Evolutionary conservation across 2,329 filamentous ascomycete genomes (phyloP), one percentile per base, ranked within the genome.

Genomic region (Phoma sp.): DNA sequence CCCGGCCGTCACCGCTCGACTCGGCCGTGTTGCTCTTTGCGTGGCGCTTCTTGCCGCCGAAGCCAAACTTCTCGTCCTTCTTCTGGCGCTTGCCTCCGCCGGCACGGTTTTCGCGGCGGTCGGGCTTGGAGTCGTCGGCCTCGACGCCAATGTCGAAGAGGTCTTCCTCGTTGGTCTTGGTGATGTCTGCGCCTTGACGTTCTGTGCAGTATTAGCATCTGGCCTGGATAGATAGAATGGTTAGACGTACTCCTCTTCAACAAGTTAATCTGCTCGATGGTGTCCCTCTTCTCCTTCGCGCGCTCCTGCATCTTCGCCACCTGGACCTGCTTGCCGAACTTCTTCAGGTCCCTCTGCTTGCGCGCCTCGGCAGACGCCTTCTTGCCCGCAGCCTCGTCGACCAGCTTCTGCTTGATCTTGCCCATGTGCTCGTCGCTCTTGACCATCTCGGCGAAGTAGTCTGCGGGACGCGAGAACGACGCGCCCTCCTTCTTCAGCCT

Each of bases 391-490:
- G 94, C 95, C 72, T 96, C 92, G 70, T 98, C 93, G 60, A 96
- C 84, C 69, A 98, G 81, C 83, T 96, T 96, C 71, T 88, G 86
- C 83, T 96, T 96, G 74, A 99, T 91, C 83, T 91, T 93, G 74
- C 91, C 91, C 95, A 99, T 99, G 77, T 97, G 95, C 69, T 96
- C 94, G 74, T 99, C 95, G 70, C 89, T 91, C 85, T 98, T 98
- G 70, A 97, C 88, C 93, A 98, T 99, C 82, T 99, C 95, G 39
- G 95, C 95, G 69, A 99, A 99, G 80, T 96, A 99, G 79, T 99
- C 95, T 51, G 86, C 88, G 3, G 95, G 95, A 9, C 95, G 85
- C 25, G 91, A 89, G 78, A 99, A 99, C 6, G 90, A 85, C 0
- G 94, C 84, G 8, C 89, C 89, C 76, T 97, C 94, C 61, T 89